A percentile compares a stretch with the other conserved stretches of the same genome.
Evolutionary conservation across 2,329 filamentous ascomycete genomes (phyloP).

Genomic region (Aspergillus ochraceus): DNA sequence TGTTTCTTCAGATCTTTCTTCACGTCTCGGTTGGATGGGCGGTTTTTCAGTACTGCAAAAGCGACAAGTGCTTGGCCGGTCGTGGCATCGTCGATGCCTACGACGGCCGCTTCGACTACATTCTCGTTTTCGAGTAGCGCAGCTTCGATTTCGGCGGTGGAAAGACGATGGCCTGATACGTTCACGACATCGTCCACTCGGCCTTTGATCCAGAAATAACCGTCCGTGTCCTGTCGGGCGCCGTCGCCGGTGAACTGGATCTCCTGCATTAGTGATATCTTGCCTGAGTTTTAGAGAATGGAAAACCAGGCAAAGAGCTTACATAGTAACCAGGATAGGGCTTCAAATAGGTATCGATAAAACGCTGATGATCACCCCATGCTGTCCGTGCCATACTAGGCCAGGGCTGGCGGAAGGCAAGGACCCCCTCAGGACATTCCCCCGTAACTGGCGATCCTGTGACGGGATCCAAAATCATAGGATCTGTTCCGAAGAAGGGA

Average conservation of each 20-base stretch:
- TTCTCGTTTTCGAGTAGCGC: constrained; percentile 80
- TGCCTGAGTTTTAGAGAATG: too few species aligned
- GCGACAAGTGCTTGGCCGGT: constrained; percentile 93
- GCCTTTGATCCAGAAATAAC: constrained; percentile 97
- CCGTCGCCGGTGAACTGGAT: constrained; percentile 61
- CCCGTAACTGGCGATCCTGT: constrained; percentile 56
- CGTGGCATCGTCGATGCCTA: constrained; percentile 83
- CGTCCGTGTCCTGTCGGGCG: constrained; percentile 87
- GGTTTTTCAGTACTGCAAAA: constrained; percentile 58
- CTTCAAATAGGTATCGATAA: constrained; percentile 93
- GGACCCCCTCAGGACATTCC: too few species aligned
- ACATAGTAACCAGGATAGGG: constrained; percentile 93
- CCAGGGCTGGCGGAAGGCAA: constrained; percentile 85
- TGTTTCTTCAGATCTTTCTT: too few species aligned
- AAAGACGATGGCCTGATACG: constrained; percentile 87
- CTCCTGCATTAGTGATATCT: constrained; percentile 23
- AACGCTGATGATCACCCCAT: constrained; percentile 90
- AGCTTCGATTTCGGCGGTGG: constrained; percentile 94
- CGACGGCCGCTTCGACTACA: constrained; percentile 84
- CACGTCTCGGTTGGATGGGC: too few species aligned
- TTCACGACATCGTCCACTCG: constrained; percentile 97
- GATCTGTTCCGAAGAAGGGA: constrained; percentile 94
- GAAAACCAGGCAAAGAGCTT: constrained; percentile 36
- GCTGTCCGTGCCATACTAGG: constrained; percentile 95
- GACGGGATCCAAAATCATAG: constrained; percentile 89